Evolutionary conservation across 352 stramenopile species (phyloP), one percentile per base, ranked within the genome.

Genomic region (Globisporangium nunn): DNA sequence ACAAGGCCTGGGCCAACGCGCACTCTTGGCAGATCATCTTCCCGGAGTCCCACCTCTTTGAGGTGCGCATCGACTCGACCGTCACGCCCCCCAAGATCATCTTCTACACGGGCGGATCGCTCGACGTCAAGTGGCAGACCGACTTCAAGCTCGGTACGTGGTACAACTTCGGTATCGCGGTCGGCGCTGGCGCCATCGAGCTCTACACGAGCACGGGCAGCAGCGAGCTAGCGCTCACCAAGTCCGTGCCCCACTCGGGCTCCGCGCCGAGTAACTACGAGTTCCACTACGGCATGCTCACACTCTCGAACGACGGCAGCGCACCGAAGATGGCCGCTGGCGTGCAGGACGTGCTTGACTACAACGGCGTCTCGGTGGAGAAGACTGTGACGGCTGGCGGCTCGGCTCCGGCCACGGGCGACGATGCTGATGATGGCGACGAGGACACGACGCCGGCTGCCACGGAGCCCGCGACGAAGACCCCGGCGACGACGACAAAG

Each of bases 271-370:
- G 47, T 28, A 64, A 68, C 67, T 76, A 82, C 55, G 75, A 88
- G 66, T 80, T 85, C 55, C 75, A 88, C 66, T 77, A 82, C 45
- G 78, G 75, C 45, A 66, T 81, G 61, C 70, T 88, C 61, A 87
- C 78, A 47, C 72, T 88, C 47, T 86, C 78, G 35, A 69, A 78
- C 56, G 75, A 83, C 59, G 76, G 74, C 52, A 81, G 69, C 47
- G 56, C 56, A 2, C 71, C 76, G 29, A 64, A 61, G 41, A 87
- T 88, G 78, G 68, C 63, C 23, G 53, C 58, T 0, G 64, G 60
- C 48, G 57, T 66, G 49, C 75, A 85, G 55, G 78, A 88, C 58
- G 66, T 84, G 17, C 61, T 88, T 40, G 74, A 68, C 47, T 88
- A 82, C 62, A 88, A 81, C 63, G 78, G 78, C n/a, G 75, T 88